Conservation (phyloP, 2,329 filamentous ascomycete species). For the Corinectria fuckeliana region DNA sequence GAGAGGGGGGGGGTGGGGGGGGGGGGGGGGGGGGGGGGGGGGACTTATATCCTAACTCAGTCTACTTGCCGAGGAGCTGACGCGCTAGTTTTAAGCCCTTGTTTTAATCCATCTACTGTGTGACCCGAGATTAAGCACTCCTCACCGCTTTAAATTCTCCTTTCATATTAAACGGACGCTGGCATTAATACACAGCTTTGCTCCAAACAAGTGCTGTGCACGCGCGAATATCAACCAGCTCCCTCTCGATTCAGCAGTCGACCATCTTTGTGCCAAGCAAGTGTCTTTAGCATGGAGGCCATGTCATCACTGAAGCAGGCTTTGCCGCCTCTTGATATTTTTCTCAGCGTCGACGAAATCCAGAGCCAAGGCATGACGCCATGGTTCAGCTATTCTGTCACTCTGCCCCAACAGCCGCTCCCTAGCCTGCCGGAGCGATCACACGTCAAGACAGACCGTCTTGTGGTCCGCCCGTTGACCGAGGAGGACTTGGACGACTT, state of each 20-base stretch:
- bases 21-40: no score
- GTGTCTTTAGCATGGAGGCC: constrained; percentile 16
- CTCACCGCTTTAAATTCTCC: background rate
- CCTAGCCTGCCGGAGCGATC: constrained; percentile 20
- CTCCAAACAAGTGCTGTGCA: background rate
- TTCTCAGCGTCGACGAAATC: constrained; percentile 7
- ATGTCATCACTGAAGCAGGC: constrained; percentile 22
- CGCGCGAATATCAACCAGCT: background rate
- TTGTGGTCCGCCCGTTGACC: constrained; percentile 21
- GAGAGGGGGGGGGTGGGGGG: no score
- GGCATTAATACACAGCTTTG: background rate
- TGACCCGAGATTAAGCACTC: background rate
- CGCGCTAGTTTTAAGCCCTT: background rate
- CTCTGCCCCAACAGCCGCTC: constrained; percentile 21
- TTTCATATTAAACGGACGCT: background rate
- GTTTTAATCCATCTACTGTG: background rate
- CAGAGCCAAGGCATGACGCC: constrained; percentile 26
- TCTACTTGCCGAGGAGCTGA: background rate
- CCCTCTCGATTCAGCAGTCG: background rate
- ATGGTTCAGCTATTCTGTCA: constrained; percentile 31
- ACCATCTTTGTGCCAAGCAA: background rate
- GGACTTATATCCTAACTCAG: background rate
- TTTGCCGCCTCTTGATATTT: constrained; percentile 14
- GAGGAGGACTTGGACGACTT: constrained; percentile 25
- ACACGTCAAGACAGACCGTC: constrained; percentile 23